Evolutionary conservation across 106 monocot genomes (phyloP).

Genomic region (Phalaenopsis equestris): DNA sequence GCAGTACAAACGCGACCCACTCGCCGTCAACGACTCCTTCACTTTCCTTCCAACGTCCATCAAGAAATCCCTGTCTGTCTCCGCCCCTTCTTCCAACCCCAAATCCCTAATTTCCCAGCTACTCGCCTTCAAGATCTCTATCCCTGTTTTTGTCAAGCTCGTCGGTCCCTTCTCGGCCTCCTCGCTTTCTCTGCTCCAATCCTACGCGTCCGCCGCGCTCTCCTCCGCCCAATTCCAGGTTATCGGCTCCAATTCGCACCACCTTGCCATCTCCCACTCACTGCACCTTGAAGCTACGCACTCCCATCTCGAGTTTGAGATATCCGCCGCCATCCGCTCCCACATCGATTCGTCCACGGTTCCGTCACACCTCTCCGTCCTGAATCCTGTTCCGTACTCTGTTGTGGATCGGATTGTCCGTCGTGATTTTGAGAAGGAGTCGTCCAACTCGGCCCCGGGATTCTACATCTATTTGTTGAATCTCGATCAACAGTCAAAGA

Average conservation of each 20-base stretch:
- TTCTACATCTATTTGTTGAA: slow-evolving; percentile 74
- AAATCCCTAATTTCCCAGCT: slow-evolving; percentile 21
- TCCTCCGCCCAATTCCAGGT: slow-evolving; percentile 42
- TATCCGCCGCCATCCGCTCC: slow-evolving; percentile 40
- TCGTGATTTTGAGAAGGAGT: slow-evolving; percentile 31
- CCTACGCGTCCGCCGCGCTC: slow-evolving; percentile 36
- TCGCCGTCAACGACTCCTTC: slow-evolving; percentile 50
- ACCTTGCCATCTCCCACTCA: slow-evolving; percentile 56
- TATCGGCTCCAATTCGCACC: slow-evolving; percentile 34
- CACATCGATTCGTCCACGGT: slow-evolving; percentile 43
- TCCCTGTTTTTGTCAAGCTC: slow-evolving; percentile 70
- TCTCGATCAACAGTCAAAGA: slow-evolving; percentile 32
- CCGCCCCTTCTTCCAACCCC: slow-evolving; percentile 5
- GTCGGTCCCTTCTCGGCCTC: slow-evolving; percentile 58
- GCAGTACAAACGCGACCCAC: slow-evolving; percentile 33
- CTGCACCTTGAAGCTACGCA: slow-evolving; percentile 42
- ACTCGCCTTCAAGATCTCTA: slow-evolving; percentile 33
- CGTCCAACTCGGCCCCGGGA: slow-evolving; percentile 32
- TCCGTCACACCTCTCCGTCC: slow-evolving; percentile 39
- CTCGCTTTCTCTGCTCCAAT: slow-evolving; percentile 33
- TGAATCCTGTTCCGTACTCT: slow-evolving; percentile 44
- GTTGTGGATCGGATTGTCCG: slow-evolving; percentile 47
- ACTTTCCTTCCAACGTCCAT: slow-evolving; percentile 30
- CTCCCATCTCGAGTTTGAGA: slow-evolving; percentile 17
- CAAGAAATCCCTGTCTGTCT: slow-evolving; percentile 24